phyloP scores from a whole-genome alignment of 371 early-diverging fungal genomes.

The Parasitella parasitica region DNA sequence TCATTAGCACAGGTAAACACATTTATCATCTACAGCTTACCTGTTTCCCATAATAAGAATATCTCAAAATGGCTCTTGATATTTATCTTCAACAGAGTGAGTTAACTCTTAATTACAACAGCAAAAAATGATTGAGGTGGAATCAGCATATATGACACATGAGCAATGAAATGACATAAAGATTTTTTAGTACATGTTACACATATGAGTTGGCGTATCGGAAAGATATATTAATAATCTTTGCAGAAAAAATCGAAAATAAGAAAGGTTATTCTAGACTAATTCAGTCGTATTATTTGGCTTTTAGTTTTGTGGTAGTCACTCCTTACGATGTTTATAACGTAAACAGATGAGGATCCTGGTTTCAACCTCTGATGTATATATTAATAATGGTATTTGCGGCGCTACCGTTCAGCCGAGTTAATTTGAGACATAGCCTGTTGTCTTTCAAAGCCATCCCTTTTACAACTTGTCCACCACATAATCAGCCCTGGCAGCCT shows the following conservation, averaged over 20 bases:
- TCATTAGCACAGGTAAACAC: not conserved
- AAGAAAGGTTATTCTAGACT: not conserved
- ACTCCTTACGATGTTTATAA: not conserved
- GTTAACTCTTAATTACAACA: not conserved
- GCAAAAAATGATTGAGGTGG: not conserved
- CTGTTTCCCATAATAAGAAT: too few relatives aligned
- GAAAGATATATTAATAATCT: not conserved
- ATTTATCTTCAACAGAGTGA: not conserved
- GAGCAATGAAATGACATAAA: not conserved
- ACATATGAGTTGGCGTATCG: not conserved
- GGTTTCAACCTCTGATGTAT: not conserved
- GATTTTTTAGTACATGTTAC: not conserved
- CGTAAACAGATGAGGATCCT: not conserved
- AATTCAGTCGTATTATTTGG: too few relatives aligned
- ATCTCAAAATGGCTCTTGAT: not conserved
- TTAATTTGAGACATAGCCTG: not conserved
- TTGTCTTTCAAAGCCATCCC: not conserved
- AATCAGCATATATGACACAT: not conserved
- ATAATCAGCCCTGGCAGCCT: too few relatives aligned
- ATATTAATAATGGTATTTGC: not conserved
- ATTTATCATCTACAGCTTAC: not conserved
- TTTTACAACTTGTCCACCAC: too few relatives aligned
- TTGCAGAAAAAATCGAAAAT: not conserved
- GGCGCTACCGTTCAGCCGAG: not conserved
- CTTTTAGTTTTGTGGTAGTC: too few relatives aligned